phyloP scores from a whole-genome alignment of 2,329 filamentous ascomycete species.

The Magnaporthiopsis rhizophila region DNA sequence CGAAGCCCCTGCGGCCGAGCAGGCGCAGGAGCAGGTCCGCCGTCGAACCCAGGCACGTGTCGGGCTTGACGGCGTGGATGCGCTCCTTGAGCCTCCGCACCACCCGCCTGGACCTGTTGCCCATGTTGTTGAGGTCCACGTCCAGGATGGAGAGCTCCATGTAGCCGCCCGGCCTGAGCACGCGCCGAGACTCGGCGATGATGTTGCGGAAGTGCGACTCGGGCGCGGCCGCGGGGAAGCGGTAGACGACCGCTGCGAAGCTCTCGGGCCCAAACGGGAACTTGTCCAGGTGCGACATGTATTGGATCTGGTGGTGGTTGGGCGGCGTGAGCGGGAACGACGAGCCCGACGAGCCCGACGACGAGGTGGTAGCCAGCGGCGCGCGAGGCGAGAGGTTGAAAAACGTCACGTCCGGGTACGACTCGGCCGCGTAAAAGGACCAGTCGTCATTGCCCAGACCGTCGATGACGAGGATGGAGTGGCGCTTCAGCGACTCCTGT shows the following conservation, averaged over 20 bases:
- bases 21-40: constrained; percentile 56
- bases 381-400: constrained; percentile 64
- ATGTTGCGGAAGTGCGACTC: constrained; percentile 63
- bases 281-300: constrained; percentile 51
- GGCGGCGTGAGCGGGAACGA: constrained; percentile 50
- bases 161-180: constrained; percentile 69
- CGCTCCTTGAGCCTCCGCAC: constrained; percentile 65
- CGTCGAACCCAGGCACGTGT: constrained; percentile 51
- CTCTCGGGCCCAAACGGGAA: constrained; percentile 71
- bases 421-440: constrained; percentile 79
- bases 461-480: constrained; percentile 67
- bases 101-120: constrained; percentile 58
- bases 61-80: constrained; percentile 45
- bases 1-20: constrained; percentile 62
- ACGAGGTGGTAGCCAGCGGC: constrained; percentile 27
- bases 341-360: constrained; percentile 15
- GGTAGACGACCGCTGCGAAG: constrained; percentile 68
- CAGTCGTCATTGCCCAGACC: constrained; percentile 82
- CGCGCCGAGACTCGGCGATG: constrained; percentile 66
- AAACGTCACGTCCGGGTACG: constrained; percentile 65
- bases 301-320: constrained; percentile 71
- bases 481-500: constrained; percentile 39
- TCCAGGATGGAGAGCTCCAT: constrained; percentile 75
- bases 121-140: constrained; percentile 77
- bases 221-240: constrained; percentile 64